Evolutionary conservation across 164 flowering plant genomes (phyloP).

Genomic region (Vitis riparia): DNA sequence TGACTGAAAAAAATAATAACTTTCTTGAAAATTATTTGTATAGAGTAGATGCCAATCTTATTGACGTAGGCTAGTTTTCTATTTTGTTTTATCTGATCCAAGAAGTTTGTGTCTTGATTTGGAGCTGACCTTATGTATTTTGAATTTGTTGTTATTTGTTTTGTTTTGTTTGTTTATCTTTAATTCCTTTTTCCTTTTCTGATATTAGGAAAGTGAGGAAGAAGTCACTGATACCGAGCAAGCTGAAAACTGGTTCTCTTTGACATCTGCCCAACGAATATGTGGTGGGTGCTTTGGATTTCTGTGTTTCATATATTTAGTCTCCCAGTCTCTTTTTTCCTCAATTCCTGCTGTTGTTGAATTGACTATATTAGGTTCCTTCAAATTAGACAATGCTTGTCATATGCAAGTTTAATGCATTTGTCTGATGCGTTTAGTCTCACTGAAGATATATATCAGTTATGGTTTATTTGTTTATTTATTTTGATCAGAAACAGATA

Average conservation of each 20-base stretch:
- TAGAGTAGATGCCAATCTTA: too few relatives aligned
- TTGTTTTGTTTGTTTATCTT: conserved; percentile 1
- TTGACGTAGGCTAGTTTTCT: too few relatives aligned
- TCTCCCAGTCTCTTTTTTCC: not conserved
- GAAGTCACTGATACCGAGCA: conserved; percentile 97
- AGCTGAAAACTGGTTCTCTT: conserved; percentile 99
- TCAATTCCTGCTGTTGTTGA: not conserved
- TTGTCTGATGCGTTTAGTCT: too few relatives aligned
- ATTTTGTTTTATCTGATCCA: too few relatives aligned
- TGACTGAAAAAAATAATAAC: not conserved
- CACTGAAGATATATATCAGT: too few relatives aligned
- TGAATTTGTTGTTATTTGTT: not conserved
- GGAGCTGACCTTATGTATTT: not conserved
- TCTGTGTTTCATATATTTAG: not conserved
- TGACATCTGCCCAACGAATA: conserved; percentile 94
- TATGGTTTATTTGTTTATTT: too few relatives aligned
- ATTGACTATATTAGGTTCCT: too few relatives aligned
- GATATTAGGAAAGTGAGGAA: conserved; percentile 86
- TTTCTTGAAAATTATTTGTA: not conserved
- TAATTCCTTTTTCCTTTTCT: conserved; percentile 14
- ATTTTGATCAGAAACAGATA: too few relatives aligned
- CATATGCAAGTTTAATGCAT: too few relatives aligned
- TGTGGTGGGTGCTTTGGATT: conserved; percentile 63
- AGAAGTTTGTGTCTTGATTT: too few relatives aligned
- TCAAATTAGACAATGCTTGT: too few relatives aligned